Evolutionary conservation across 1,284 basidiomycete genomes (phyloP), one percentile per base, ranked within the genome.

Genomic region (Ganoderma lingzhi): DNA sequence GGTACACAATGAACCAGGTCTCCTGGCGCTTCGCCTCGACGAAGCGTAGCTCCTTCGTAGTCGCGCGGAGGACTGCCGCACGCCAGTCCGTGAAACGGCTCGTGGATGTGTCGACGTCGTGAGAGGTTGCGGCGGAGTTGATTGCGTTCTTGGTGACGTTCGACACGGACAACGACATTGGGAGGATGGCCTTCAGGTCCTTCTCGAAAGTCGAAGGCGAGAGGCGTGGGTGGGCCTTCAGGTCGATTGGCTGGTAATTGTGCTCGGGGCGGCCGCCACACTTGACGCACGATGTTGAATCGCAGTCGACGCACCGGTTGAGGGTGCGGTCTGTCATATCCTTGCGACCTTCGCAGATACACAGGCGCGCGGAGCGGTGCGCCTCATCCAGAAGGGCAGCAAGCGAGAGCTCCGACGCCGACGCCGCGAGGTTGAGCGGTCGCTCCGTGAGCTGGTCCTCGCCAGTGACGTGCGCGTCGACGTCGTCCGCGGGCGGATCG

Each of bases 211-310:
- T 83, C 28, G 86, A 85, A 0, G 96, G 96, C 17, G 86, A 83
- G 8, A 94, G 78, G 23, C 93, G 88, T 23, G 86, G 83, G 51
- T 86, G 75, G 1, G 81, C 76, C 2, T 72, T 75, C 37, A 87
- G 76, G 71, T 92, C 87, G 71, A 94, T 83, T 2, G 82, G 79
- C 41, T 81, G 77, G 73, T 91, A 91, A 72, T 91, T 91, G 79
- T 98, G 96, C 73, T 96, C 92, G 0, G 97, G 97, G 68, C 95
- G 90, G 32, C 96, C 96, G 55, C 94, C 94, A 77, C 96, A 98
- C 73, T 90, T 91, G 72, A 87, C 87, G 82, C 96, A 98, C 30
- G 93, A 92, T 10, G 95, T 90, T 19, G 90, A 89, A 15, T 88
- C 89, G 77, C 96, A 98, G 67, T 93, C 92, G 10, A 78, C 71